Evolutionary conservation across 1,284 basidiomycete genomes (phyloP).

Genomic region (Cutaneotrichosporon mucoides): DNA sequence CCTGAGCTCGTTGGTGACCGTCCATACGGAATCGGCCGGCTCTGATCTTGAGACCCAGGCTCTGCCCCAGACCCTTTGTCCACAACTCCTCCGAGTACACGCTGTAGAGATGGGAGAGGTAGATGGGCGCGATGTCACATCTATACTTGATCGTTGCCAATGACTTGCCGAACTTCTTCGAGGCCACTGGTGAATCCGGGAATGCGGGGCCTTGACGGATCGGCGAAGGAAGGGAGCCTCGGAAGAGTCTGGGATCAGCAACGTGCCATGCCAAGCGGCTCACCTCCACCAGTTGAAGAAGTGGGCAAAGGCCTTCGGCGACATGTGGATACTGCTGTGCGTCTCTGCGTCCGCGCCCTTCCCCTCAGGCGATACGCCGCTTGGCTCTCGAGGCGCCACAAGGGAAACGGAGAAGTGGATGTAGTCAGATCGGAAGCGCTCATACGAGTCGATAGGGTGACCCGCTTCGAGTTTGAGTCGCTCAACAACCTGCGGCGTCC

Average conservation of each 20-base stretch:
- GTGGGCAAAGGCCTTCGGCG: constrained; percentile 79
- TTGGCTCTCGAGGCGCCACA: constrained; percentile 56
- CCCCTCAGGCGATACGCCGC: neutral
- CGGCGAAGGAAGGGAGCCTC: constrained; percentile 72
- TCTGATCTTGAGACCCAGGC: constrained; percentile 74
- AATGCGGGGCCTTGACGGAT: constrained; percentile 82
- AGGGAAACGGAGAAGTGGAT: constrained; percentile 89
- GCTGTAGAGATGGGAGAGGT: constrained; percentile 81
- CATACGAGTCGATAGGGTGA: constrained; percentile 69
- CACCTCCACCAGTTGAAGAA: constrained; percentile 85
- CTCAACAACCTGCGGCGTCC: constrained; percentile 54
- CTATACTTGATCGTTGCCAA: constrained; percentile 91
- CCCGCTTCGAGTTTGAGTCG: constrained; percentile 32
- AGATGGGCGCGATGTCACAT: constrained; percentile 71
- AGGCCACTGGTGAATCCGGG: constrained; percentile 63
- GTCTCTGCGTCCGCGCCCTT: constrained; percentile 27
- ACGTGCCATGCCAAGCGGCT: neutral
- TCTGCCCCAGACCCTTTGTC: constrained; percentile 66
- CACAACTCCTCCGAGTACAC: constrained; percentile 73
- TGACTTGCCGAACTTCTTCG: constrained; percentile 85
- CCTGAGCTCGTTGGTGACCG: constrained; percentile 88
- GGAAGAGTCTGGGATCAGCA: constrained; percentile 58
- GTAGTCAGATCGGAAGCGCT: constrained; percentile 87
- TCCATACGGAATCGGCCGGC: constrained; percentile 81
- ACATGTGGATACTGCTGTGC: constrained; percentile 78